Evolutionary conservation across 176 grass and related monocot genomes (phyloP).

Genomic region (Cymbopogon citratus): DNA sequence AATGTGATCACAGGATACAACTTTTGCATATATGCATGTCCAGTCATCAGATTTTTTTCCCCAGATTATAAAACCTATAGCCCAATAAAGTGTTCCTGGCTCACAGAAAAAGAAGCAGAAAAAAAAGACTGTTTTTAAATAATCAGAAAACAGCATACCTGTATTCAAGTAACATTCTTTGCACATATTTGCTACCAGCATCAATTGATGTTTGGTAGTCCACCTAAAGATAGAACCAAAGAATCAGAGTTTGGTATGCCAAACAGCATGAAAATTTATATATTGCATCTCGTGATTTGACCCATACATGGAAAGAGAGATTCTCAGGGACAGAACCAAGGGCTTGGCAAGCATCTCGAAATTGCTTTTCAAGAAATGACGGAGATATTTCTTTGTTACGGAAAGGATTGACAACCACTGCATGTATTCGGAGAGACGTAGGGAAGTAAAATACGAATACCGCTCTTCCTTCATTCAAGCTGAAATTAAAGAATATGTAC

Average conservation of each 20-base stretch:
- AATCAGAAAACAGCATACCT: slow-evolving; percentile 53
- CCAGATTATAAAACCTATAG: slow-evolving; percentile 10
- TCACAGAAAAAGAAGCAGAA: slow-evolving; percentile 18
- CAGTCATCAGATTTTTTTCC: neutral
- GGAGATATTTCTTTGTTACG: slow-evolving; percentile 90
- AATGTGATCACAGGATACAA: neutral
- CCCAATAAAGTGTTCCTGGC: neutral
- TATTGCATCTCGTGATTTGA: neutral
- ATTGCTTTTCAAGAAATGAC: slow-evolving; percentile 85
- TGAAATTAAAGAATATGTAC: slow-evolving; percentile 41
- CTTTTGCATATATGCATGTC: neutral
- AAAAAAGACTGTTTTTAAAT: slow-evolving; percentile 17
- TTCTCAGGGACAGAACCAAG: slow-evolving; percentile 44
- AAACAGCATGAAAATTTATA: slow-evolving; percentile 18
- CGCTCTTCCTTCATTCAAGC: slow-evolving; percentile 82
- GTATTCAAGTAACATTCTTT: slow-evolving; percentile 82
- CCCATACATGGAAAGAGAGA: slow-evolving; percentile 53
- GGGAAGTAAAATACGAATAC: slow-evolving; percentile 91
- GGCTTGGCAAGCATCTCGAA: slow-evolving; percentile 73
- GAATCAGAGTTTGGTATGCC: slow-evolving; percentile 24
- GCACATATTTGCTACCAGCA: slow-evolving; percentile 74
- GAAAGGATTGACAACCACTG: slow-evolving; percentile 81
- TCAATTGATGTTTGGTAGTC: slow-evolving; percentile 77
- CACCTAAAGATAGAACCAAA: slow-evolving; percentile 48
- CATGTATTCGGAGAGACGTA: slow-evolving; percentile 50